Conservation (phyloP, 148 eudicot genomes). For the Diospyros kaki region DNA sequence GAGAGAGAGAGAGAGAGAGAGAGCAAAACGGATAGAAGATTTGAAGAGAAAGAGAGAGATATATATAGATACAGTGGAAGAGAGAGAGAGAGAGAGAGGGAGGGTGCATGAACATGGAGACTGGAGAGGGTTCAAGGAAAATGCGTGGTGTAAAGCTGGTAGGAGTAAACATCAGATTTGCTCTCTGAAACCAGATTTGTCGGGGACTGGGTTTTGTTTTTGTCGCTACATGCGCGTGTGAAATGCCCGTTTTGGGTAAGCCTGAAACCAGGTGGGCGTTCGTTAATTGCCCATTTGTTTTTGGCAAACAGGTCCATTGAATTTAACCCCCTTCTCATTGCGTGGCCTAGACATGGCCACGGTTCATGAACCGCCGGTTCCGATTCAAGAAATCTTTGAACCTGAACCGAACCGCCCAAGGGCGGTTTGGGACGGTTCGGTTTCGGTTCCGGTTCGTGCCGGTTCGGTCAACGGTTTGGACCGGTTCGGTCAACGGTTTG, state of each 20-base stretch:
- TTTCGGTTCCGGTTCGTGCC: too few species aligned
- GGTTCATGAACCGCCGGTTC: too few species aligned
- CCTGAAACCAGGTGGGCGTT: not conserved
- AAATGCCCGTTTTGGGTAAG: conserved; percentile 2
- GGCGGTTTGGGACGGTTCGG: too few species aligned
- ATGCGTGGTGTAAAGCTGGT: conserved; percentile 39
- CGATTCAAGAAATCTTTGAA: too few species aligned
- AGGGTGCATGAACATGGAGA: conserved; percentile 25
- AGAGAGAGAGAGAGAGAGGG: too few species aligned
- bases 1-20: not conserved
- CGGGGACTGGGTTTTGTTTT: conserved; percentile 5
- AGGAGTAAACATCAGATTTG: conserved; percentile 20
- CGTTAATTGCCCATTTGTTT: not conserved
- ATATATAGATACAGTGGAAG: conserved; percentile 9
- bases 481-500: too few species aligned
- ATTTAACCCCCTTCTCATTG: too few species aligned
- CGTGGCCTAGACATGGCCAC: too few species aligned
- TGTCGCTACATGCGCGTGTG: conserved; percentile 6
- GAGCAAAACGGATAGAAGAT: not conserved
- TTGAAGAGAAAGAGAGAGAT: not conserved
- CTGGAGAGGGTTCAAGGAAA: conserved; percentile 31
- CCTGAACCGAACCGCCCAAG: too few species aligned
- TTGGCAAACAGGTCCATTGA: too few species aligned
- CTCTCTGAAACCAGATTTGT: conserved; percentile 15
- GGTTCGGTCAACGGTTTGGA: too few species aligned